These are phyloP conservation scores for Rubroshorea leprosula DNA, from an alignment of 345 rosid genomes.

Conservation along the genomic window DNA sequence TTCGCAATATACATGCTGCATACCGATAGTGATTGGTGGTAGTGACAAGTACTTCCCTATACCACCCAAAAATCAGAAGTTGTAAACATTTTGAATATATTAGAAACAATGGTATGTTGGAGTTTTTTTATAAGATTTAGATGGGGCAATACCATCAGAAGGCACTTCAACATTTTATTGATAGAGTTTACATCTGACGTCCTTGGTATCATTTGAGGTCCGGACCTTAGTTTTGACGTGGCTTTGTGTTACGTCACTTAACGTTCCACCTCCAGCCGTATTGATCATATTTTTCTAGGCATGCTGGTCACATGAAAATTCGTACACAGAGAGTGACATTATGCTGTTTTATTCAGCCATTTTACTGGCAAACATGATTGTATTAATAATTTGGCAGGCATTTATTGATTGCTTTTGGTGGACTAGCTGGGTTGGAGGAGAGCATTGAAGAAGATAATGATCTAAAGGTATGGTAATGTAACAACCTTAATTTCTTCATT, in stretches of 20 bases:
- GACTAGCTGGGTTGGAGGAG: constrained; percentile 93
- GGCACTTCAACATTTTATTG: too few species aligned
- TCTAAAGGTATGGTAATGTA: constrained; percentile 48
- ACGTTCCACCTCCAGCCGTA: too few species aligned
- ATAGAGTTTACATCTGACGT: not conserved
- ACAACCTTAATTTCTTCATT: not conserved
- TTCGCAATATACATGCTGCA: too few species aligned
- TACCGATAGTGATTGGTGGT: not conserved
- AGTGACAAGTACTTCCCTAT: not conserved
- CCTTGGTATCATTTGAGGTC: not conserved
- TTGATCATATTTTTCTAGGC: not conserved
- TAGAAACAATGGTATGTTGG: too few species aligned
- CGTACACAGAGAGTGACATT: not conserved
- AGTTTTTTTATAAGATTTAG: not conserved
- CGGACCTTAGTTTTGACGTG: not conserved
- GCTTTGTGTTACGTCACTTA: too few species aligned
- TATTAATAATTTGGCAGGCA: constrained; percentile 41
- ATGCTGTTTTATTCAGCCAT: not conserved
- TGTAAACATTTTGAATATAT: too few species aligned
- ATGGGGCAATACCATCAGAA: not conserved
- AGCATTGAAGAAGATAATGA: constrained; percentile 60
- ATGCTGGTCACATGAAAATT: not conserved
- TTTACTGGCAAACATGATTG: not conserved
- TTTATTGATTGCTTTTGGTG: constrained; percentile 86
- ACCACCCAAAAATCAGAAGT: too few species aligned